Percentiles rank a stretch among this genome's conserved stretches.
Conservation (phyloP, 495 filamentous ascomycete species). For the Friedmanniomyces simplex region DNA sequence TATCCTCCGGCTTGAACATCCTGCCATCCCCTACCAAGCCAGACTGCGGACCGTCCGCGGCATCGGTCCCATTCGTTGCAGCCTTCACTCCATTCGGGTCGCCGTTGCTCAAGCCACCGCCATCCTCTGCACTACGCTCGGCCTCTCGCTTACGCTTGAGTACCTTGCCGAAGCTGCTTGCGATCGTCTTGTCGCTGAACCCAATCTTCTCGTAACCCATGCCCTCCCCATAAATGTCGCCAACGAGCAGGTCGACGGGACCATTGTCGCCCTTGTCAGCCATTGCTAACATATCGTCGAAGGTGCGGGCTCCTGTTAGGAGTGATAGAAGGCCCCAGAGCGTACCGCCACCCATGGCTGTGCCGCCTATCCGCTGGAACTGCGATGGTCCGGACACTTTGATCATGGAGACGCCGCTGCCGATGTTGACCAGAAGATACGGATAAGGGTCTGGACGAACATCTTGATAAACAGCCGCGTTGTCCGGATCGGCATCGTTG, state of each 20-base stretch:
- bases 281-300: slow-evolving; percentile 92
- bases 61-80: not conserved
- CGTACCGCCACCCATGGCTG: slow-evolving; percentile 87
- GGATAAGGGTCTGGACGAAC: slow-evolving; percentile 73
- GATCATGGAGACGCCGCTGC: slow-evolving; percentile 97
- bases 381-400: slow-evolving; percentile 83
- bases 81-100: slow-evolving; percentile 27
- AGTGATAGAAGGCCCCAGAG: slow-evolving; percentile 90
- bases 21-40: slow-evolving; percentile 20
- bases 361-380: slow-evolving; percentile 85
- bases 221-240: slow-evolving; percentile 94
- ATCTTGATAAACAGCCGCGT: slow-evolving; percentile 49
- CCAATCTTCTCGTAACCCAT: slow-evolving; percentile 93
- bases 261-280: slow-evolving; percentile 89
- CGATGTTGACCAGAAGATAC: slow-evolving; percentile 96
- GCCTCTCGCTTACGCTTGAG: slow-evolving; percentile 73
- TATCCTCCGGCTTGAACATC: slow-evolving; percentile 53
- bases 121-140: slow-evolving; percentile 69
- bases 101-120: slow-evolving; percentile 48
- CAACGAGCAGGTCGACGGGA: slow-evolving; percentile 92
- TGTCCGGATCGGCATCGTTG: slow-evolving; percentile 76
- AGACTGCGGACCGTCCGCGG: slow-evolving; percentile 1
- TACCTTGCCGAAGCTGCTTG: slow-evolving; percentile 92
- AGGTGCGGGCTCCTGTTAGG: slow-evolving; percentile 78
- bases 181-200: slow-evolving; percentile 85